Percentiles rank a stretch among this genome's conserved stretches.
phyloP scores from a whole-genome alignment of 129 eudicot genomes.

The Artemisia annua region DNA sequence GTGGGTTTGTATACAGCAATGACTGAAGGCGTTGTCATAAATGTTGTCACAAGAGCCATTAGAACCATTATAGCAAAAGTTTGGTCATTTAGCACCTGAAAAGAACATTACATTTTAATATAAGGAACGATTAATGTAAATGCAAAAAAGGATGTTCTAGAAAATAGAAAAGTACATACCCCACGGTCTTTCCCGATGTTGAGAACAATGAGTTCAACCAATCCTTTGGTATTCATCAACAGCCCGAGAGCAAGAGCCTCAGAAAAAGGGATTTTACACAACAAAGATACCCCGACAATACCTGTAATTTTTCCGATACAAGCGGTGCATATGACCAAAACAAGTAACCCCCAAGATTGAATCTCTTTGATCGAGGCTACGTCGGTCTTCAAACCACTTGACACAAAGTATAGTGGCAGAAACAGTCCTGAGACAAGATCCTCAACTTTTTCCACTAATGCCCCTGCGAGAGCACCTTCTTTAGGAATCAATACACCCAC shows the following conservation, averaged over 20 bases:
- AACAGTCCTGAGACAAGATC: slow-evolving; percentile 71
- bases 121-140: too few species aligned
- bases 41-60: too few species aligned
- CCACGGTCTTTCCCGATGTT: slow-evolving; percentile 73
- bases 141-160: too few species aligned
- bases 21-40: too few species aligned
- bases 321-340: slow-evolving; percentile 55
- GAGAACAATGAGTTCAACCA: slow-evolving; percentile 23
- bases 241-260: slow-evolving; percentile 65
- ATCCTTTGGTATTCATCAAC: slow-evolving; percentile 72
- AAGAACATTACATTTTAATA: too few species aligned
- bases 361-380: slow-evolving; percentile 68
- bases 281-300: slow-evolving; percentile 46
- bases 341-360: slow-evolving; percentile 76
- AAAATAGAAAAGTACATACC: slow-evolving; percentile 29
- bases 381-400: slow-evolving; percentile 75
- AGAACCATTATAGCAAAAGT: too few species aligned
- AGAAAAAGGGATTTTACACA: slow-evolving; percentile 39
- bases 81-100: too few species aligned
- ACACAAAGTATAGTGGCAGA: slow-evolving; percentile 70
- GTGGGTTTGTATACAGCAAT: too few species aligned
- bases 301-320: slow-evolving; percentile 66
- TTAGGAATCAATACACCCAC: slow-evolving; percentile 68
- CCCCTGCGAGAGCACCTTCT: slow-evolving; percentile 70
- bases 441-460: slow-evolving; percentile 74